Evolutionary conservation across 2,329 filamentous ascomycete species (phyloP), one percentile per base, ranked within the genome.

Genomic region (Shiraia bambusicola): DNA sequence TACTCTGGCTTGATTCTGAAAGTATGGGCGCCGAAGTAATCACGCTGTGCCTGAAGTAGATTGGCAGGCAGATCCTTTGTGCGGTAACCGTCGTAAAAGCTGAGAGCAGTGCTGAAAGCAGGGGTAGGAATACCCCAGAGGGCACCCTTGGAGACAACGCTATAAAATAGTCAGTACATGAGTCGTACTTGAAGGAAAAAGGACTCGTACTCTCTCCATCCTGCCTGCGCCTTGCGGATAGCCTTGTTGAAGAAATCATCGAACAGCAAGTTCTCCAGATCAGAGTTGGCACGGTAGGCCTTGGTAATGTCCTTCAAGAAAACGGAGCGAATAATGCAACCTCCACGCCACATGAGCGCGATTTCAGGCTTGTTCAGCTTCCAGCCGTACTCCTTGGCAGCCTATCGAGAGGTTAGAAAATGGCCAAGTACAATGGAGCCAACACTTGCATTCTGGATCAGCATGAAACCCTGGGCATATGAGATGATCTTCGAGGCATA

Each of bases 401-500:
- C 92, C 88, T 93, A 59, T 44, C 37, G 6, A 19, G 13, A 27
- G 27, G 32, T 59, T 44, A 47, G 48, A 33, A 30, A 10, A 10
- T 38, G 15, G 17, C 15, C 29, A 15, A 10, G 7, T 1, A 10
- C 14, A 6, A 13, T 9, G 3, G 7, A 25, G 28, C 22, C 14
- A 5, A 15, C 16, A 72, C 83, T 74, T 75, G 91, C 89, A 77
- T 95, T 87, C 79, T 97, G 92, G 83, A 98, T 97, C 69, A 98
- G 83, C 92, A 97, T 97, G 83, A 98, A 98, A 71, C 93, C 93
- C 78, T 98, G 93, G 56, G 93, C 90, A 72, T 98, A 98, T 14
- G 93, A 98, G 76, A 98, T 96, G 71, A 98, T 98, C 87, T 98
- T 98, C 68, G 92, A 97, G 58, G 93, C 93, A 71, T 98, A 98